These are phyloP conservation scores for Castanea sativa DNA, from an alignment of 306 rosid genomes.

Conservation along the genomic window DNA sequence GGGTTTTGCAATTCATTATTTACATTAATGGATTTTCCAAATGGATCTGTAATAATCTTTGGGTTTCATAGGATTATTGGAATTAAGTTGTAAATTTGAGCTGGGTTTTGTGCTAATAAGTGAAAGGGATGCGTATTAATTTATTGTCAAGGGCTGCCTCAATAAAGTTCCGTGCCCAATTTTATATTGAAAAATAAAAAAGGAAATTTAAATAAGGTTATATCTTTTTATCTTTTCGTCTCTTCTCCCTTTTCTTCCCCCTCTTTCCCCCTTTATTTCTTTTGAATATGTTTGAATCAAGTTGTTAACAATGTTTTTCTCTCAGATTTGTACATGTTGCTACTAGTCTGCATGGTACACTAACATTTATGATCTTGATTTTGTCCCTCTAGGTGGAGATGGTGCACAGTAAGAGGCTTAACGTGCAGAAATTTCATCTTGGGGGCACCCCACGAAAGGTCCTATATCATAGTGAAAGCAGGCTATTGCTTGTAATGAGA, in stretches of 20 bases:
- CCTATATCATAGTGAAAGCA: slow-evolving; percentile 82
- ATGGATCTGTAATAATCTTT: background rate
- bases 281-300: background rate
- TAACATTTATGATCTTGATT: slow-evolving; percentile 22
- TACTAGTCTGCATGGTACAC: slow-evolving; percentile 20
- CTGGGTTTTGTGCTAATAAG: background rate
- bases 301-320: slow-evolving; percentile 4
- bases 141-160: background rate
- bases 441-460: slow-evolving; percentile 96
- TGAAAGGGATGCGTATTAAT: background rate
- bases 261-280: background rate
- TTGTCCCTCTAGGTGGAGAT: slow-evolving; percentile 79
- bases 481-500: slow-evolving; percentile 86
- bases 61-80: background rate
- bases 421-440: slow-evolving; percentile 86
- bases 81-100: background rate
- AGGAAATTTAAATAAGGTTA: background rate
- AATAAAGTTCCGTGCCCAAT: background rate
- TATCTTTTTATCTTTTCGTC: background rate
- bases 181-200: background rate
- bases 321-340: slow-evolving; percentile 14
- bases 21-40: background rate
- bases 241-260: slow-evolving; percentile 7
- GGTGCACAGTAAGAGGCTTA: slow-evolving; percentile 90
- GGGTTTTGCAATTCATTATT: too few species aligned